These are phyloP conservation scores for Phaeophleospora eucalypticola DNA, from an alignment of 2,329 filamentous ascomycete genomes.

Conservation along the genomic window DNA sequence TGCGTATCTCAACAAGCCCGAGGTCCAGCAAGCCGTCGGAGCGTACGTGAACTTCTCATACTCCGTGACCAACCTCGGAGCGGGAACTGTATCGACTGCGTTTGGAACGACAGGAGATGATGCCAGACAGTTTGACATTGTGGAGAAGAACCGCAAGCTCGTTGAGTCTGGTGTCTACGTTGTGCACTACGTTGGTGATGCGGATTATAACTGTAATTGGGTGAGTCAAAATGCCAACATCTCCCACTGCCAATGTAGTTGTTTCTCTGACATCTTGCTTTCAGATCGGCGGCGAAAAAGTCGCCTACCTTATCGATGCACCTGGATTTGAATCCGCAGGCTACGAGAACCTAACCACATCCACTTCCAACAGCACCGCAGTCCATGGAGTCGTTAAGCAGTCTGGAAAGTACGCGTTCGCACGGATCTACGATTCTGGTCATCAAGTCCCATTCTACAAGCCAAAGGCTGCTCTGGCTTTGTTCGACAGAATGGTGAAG, in stretches of 20 bases:
- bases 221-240: slow-evolving; percentile 25
- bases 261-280: not conserved
- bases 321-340: slow-evolving; percentile 44
- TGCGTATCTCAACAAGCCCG: slow-evolving; percentile 53
- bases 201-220: slow-evolving; percentile 47
- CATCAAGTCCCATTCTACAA: slow-evolving; percentile 55
- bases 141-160: slow-evolving; percentile 39
- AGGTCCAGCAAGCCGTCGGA: slow-evolving; percentile 54
- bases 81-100: slow-evolving; percentile 40
- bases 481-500: slow-evolving; percentile 48
- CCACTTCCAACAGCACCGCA: slow-evolving; percentile 23
- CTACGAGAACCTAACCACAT: slow-evolving; percentile 44
- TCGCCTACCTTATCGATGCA: slow-evolving; percentile 39
- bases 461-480: slow-evolving; percentile 42
- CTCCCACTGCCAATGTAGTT: too few species aligned
- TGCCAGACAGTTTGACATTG: slow-evolving; percentile 41
- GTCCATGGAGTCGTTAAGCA: slow-evolving; percentile 54
- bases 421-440: slow-evolving; percentile 48
- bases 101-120: slow-evolving; percentile 50
- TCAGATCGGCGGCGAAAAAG: slow-evolving; percentile 42
- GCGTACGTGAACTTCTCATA: slow-evolving; percentile 56
- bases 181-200: slow-evolving; percentile 45
- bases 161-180: slow-evolving; percentile 40
- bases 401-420: slow-evolving; percentile 48
- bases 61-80: slow-evolving; percentile 46